A percentile compares a stretch with the other conserved stretches of the same genome.
Conservation (phyloP, 495 filamentous ascomycete genomes). For the Opeltia flavorubescens region DNA sequence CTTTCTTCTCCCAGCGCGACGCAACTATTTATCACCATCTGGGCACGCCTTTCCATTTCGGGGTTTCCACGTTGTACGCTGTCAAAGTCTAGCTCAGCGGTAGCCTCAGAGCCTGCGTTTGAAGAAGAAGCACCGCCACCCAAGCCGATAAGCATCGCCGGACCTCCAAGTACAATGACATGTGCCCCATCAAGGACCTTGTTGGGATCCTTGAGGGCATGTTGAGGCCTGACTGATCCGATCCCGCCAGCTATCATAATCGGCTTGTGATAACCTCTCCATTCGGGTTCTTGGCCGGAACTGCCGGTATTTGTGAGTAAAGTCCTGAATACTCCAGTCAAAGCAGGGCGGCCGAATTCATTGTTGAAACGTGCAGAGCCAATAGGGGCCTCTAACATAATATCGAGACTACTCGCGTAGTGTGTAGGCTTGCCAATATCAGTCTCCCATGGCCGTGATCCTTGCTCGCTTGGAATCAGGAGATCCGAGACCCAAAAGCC, state of each 20-base stretch:
- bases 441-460: slow-evolving; percentile 91
- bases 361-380: slow-evolving; percentile 94
- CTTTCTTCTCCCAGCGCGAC: slow-evolving; percentile 66
- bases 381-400: slow-evolving; percentile 80
- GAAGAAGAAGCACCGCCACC: slow-evolving; percentile 91
- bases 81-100: slow-evolving; percentile 84
- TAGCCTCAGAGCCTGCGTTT: slow-evolving; percentile 75
- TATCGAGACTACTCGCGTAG: slow-evolving; percentile 83
- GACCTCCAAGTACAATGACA: slow-evolving; percentile 84
- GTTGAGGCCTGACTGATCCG: slow-evolving; percentile 86
- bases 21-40: slow-evolving; percentile 94
- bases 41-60: slow-evolving; percentile 85
- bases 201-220: slow-evolving; percentile 68
- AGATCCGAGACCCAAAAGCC: slow-evolving; percentile 94
- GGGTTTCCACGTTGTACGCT: slow-evolving; percentile 92
- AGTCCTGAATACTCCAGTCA: slow-evolving; percentile 80
- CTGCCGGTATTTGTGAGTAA: slow-evolving; percentile 50
- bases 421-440: slow-evolving; percentile 82
- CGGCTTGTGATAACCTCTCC: slow-evolving; percentile 91
- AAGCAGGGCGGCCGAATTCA: slow-evolving; percentile 89
- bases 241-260: slow-evolving; percentile 98
- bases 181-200: slow-evolving; percentile 71
- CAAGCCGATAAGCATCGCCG: slow-evolving; percentile 93
- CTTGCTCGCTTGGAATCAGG: slow-evolving; percentile 62
- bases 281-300: slow-evolving; percentile 47